These are phyloP conservation scores for Wallacemonas sp. DNA, from an alignment of 208 protist genomes.

Conservation along the genomic window DNA sequence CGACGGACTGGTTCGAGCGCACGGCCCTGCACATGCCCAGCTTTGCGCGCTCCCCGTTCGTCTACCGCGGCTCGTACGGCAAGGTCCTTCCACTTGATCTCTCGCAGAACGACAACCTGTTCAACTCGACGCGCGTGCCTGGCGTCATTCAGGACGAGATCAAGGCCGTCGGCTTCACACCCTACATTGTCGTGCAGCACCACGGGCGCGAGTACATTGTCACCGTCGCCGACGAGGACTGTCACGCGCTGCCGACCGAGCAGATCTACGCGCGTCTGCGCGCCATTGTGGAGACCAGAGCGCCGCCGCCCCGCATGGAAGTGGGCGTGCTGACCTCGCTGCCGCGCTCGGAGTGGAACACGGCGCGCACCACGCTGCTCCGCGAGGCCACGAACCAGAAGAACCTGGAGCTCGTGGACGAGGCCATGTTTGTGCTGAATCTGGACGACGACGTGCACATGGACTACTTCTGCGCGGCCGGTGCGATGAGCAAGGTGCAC, in stretches of 20 bases:
- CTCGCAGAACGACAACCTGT: conserved; percentile 80
- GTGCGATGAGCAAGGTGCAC: conserved; percentile 30
- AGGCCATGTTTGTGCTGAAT: conserved; percentile 83
- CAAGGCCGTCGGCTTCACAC: conserved; percentile 54
- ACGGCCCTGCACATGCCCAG: conserved; percentile 66
- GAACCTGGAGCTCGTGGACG: conserved; percentile 70
- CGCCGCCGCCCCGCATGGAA: conserved; percentile 36
- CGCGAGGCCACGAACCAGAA: conserved; percentile 55
- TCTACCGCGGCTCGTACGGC: conserved; percentile 45
- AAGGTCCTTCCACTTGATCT: conserved; percentile 78
- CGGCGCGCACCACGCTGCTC: conserved; percentile 50
- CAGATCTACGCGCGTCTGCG: conserved; percentile 81
- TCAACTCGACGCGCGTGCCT: conserved; percentile 80
- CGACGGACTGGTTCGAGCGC: conserved; percentile 82
- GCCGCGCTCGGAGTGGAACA: conserved; percentile 70
- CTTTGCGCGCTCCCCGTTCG: conserved; percentile 56
- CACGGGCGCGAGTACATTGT: conserved; percentile 75
- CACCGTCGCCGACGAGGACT: conserved; percentile 70
- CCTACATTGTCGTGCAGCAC: conserved; percentile 79
- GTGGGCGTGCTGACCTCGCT: conserved; percentile 68
- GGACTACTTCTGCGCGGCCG: conserved; percentile 40
- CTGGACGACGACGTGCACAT: conserved; percentile 59
- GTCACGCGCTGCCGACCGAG: conserved; percentile 61
- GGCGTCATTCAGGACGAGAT: conserved; percentile 83
- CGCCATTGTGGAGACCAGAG: conserved; percentile 51